Evolutionary conservation across 2,329 filamentous ascomycete species (phyloP).

Genomic region (Calonectria crousiana): DNA sequence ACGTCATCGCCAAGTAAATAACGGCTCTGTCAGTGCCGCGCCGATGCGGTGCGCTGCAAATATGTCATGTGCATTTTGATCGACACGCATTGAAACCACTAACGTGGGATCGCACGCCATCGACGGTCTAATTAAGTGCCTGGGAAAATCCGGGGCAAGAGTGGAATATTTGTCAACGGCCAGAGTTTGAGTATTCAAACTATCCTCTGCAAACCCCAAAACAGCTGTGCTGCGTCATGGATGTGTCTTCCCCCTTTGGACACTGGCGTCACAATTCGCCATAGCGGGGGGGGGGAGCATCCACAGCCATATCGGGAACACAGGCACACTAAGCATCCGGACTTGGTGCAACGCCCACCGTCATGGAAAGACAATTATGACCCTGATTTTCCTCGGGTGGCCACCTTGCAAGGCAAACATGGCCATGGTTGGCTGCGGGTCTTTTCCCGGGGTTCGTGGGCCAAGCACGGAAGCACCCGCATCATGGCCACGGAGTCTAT

Average conservation of each 20-base stretch:
- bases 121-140: not conserved
- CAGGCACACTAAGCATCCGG: not conserved
- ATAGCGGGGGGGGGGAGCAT: not conserved
- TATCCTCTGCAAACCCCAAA: not conserved
- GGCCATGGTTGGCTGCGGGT: not conserved
- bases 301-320: not conserved
- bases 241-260: not conserved
- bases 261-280: not conserved
- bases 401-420: not conserved
- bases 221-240: slow-evolving; percentile 5
- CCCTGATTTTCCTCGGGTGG: slow-evolving; percentile 26
- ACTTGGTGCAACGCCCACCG: slow-evolving; percentile 26
- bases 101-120: not conserved
- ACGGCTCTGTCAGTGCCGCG: not conserved
- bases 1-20: slow-evolving; percentile 4
- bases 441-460: not conserved
- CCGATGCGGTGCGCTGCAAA: not conserved
- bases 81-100: not conserved
- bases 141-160: not conserved
- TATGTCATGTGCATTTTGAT: not conserved
- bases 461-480: not conserved
- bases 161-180: not conserved
- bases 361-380: slow-evolving; percentile 34
- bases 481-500: slow-evolving; percentile 28
- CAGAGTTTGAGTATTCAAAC: not conserved